Base-by-base conservation (phyloP, 1,284 basidiomycete species). In the Laetiporus sulphureus region DNA sequence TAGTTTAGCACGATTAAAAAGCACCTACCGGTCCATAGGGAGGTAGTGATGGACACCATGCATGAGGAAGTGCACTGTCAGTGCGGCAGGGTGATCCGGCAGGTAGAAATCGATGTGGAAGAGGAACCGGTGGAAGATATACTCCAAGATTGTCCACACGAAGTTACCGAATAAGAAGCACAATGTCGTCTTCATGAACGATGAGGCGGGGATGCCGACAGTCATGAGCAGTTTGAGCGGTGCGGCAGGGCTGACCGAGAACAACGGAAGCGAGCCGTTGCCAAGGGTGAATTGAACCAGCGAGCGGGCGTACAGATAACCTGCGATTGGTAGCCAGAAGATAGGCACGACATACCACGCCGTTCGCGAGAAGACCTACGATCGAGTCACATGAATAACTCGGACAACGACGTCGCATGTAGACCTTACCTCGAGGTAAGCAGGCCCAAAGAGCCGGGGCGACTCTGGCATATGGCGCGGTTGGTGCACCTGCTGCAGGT, bases 41-140 rank as follows among this genome's bases (percentile, higher is more conserved):
- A 99, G 71, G 60, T 95, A 99, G 67, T 99, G 95, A 62, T 99
- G 95, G 35, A 99, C 83, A 18, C 96, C 95, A 61, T 99, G 95
- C 56, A 94, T 72, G 55, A 93, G 63, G 67, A 99, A 99, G 64
- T 99, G 95, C 25, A 98, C 62, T 36, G 82, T 81, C 55, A 99
- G 71, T 61, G 86, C 90, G 46, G 72, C 66, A 16, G 86, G 84
- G 44, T 70, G 72, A 63, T 98, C 95, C 5, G 95, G 96, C 12
- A 99, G 75, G 54, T 76, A 61, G n/a, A 82, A 69, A 63, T 99
- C 96, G 53, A 99, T 70, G 67, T 99, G 96, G 80, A 99, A 99
- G 40, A 99, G 68, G 79, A 97, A 98, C 23, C 95, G 85, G 66
- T 99, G 96, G 58, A 99, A 67, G n/a, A 70, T 67, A 63, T 99